Base-by-base conservation (phyloP, 345 rosid species). In the Eucalyptus albens region DNA sequence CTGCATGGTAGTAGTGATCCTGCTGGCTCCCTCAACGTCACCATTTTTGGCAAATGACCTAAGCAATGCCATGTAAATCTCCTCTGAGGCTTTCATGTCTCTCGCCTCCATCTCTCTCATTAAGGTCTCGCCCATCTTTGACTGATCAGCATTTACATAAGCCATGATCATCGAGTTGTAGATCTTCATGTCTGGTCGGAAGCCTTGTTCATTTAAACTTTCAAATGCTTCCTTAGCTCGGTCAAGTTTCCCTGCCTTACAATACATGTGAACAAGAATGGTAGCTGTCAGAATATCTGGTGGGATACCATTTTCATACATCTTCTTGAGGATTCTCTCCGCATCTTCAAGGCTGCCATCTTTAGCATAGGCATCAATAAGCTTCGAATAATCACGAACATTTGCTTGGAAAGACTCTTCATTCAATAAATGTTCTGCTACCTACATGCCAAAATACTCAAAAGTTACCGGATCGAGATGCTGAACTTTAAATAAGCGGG, bases 91-190 rank as follows among this genome's bases (percentile, higher is more conserved):
- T 87, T 93, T 93, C 60, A 95, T 88, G 85, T 93, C 95, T 87
- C 89, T 93, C 53, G 89, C 65, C 85, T 90, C 93, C 98, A 95
- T 94, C 81, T 96, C 96, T 89, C 93, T 93, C 90, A 93, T 17
- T 89, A 96, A 93, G 50, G 88, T 31, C 88, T 96, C 96, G 16
- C 89, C 96, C 87, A 56, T 55, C 88, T 82, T 92, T 86, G 96
- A 93, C 37, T 95, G 37, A 31, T 95, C 97, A 87, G 94, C 97
- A 87, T 94, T 95, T 59, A 94, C 92, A 88, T 92, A 94, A 53
- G 96, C 97, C 97, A 92, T 92, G 91, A 98, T 95, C 99, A 98
- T 94, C 15, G 99, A 92, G 87, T 87, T 89, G 90, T 96, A 96
- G 65, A 95, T 91, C 87, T 92, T 94, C 81, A 86, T 26, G 80